Evolutionary conservation across 495 filamentous ascomycete species (phyloP).

Genomic region (Cetradonia linearis): DNA sequence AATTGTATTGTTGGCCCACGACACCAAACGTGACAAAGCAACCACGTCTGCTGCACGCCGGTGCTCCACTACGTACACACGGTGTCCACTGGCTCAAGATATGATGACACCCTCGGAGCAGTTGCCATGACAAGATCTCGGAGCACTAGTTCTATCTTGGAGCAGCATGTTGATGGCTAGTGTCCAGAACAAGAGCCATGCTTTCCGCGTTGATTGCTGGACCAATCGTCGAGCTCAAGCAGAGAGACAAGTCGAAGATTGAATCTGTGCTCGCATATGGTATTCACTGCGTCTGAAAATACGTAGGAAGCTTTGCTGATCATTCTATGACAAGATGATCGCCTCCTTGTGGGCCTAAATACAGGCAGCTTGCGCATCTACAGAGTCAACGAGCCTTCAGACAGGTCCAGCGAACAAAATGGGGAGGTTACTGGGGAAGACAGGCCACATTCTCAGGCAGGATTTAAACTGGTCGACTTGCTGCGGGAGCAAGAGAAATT

Average conservation of each 20-base stretch:
- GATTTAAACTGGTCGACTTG: conserved; percentile 61
- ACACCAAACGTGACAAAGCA: too few species aligned
- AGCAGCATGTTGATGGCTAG: not conserved
- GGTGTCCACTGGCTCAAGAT: not conserved
- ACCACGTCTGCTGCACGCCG: too few species aligned
- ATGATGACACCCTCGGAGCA: not conserved
- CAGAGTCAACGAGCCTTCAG: conserved; percentile 62
- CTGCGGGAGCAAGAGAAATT: conserved; percentile 90
- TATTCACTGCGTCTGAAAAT: conserved; percentile 28
- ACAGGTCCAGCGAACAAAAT: conserved; percentile 22
- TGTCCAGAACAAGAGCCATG: conserved; percentile 43
- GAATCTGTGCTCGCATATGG: conserved; percentile 87
- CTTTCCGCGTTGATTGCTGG: conserved; percentile 95
- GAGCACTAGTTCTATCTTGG: not conserved
- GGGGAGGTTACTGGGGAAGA: conserved; percentile 21
- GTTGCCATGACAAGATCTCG: not conserved
- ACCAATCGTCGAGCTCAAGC: conserved; percentile 90
- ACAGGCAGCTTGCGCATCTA: conserved; percentile 85
- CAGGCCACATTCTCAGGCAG: conserved; percentile 29
- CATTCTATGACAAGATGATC: conserved; percentile 51
- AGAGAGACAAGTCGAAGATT: conserved; percentile 89
- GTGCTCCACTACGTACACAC: too few species aligned
- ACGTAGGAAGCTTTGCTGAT: conserved; percentile 14
- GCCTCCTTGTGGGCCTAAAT: conserved; percentile 81
- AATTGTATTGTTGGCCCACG: too few species aligned